Percentiles rank a stretch among this genome's conserved stretches.
These are phyloP conservation scores for Podila horticola DNA, from an alignment of 192 early-diverging fungal genomes.

Conservation along the genomic window DNA sequence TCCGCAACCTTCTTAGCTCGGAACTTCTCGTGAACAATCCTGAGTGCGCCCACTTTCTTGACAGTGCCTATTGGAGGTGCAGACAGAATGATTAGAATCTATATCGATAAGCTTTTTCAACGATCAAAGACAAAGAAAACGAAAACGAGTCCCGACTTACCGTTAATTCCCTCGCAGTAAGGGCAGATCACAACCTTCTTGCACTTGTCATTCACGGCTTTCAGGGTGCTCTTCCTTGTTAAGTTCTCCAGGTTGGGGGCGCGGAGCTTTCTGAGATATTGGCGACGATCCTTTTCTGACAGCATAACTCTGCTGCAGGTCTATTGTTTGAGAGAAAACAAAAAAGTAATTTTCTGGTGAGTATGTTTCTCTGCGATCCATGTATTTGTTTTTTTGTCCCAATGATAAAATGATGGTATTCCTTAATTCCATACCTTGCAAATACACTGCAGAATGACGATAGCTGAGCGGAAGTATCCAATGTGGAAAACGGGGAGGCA, in stretches of 20 bases:
- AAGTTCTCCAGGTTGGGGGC: slow-evolving; percentile 86
- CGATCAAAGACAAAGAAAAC: background rate
- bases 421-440: slow-evolving; percentile 79
- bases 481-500: slow-evolving; percentile 97
- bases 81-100: background rate
- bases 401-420: too few species aligned
- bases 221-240: slow-evolving; percentile 79
- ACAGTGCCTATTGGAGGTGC: slow-evolving; percentile 68
- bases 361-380: too few species aligned
- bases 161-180: slow-evolving; percentile 85
- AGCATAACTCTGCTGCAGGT: slow-evolving; percentile 90
- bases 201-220: slow-evolving; percentile 84
- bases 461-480: slow-evolving; percentile 94
- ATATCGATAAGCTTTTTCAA: background rate
- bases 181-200: slow-evolving; percentile 90
- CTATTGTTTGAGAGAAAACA: slow-evolving; percentile 48
- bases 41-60: slow-evolving; percentile 95
- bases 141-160: slow-evolving; percentile 36
- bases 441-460: slow-evolving; percentile 93
- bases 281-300: slow-evolving; percentile 80
- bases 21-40: slow-evolving; percentile 96
- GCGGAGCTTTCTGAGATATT: slow-evolving; percentile 75
- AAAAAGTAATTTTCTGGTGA: background rate
- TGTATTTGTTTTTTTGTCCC: too few species aligned
- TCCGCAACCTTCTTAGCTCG: slow-evolving; percentile 81